Evolutionary conservation across 345 rosid species (phyloP).

Genomic region (Psidium friedrichsthalianum): DNA sequence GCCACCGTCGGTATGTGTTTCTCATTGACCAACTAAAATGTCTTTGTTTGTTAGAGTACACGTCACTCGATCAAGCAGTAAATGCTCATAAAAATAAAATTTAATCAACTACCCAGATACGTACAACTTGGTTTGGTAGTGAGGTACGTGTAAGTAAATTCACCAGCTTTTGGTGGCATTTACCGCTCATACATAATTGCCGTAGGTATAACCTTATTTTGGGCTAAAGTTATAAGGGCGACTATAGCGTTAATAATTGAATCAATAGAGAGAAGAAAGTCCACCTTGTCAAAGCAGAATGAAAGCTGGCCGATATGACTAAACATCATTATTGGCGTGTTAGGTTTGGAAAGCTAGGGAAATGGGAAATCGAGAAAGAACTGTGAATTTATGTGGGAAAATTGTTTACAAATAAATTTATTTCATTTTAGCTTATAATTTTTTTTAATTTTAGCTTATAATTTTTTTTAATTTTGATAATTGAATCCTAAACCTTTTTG

Average conservation of each 20-base stretch:
- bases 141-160: neutral
- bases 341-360: neutral
- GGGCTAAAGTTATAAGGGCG: neutral
- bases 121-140: neutral
- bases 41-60: neutral
- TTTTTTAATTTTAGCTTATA: too few species aligned
- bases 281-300: too few species aligned
- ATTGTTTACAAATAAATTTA: too few species aligned
- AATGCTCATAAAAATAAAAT: neutral
- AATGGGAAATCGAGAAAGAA: too few species aligned
- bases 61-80: neutral
- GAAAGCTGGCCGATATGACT: neutral
- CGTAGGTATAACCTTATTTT: neutral
- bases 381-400: too few species aligned
- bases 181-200: neutral
- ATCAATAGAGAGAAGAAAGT: too few species aligned
- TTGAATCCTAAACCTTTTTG: too few species aligned
- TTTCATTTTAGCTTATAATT: too few species aligned
- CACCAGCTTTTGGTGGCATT: neutral
- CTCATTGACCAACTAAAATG: neutral
- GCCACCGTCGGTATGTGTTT: slow-evolving; percentile 79
- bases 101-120: neutral
- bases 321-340: neutral
- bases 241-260: neutral
- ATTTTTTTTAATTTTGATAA: too few species aligned